Evolutionary conservation across 2,329 filamentous ascomycete genomes (phyloP), one percentile per base, ranked within the genome.

Genomic region (Colletotrichum australisinense): DNA sequence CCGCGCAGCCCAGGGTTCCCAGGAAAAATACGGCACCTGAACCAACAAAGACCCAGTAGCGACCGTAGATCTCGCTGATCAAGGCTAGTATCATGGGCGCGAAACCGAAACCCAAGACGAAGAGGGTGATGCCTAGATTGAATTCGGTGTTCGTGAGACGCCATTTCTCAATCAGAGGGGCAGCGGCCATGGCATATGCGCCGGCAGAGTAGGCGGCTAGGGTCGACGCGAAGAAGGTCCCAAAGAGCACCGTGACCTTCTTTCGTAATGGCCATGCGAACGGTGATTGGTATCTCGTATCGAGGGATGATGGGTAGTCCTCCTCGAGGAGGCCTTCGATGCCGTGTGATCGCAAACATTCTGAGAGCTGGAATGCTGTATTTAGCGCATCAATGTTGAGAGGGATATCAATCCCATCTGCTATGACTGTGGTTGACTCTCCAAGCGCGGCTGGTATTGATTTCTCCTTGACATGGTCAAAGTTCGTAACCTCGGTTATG

Each of bases 61-160:
- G 72, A 1, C 80, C 80, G 28, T 91, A 86, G 74, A 90, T 89
- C 77, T 94, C 92, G 2, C 89, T 91, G 69, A 93, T 90, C 0
- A 92, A 92, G 0, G 92, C 92, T 1, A 93, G 84, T 3, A 92
- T 83, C 91, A 94, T 93, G 0, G 92, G 92, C 0, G 91, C 89
- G 59, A 92, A 81, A 1, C 85, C 92, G 76, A 94, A 94, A 0
- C 91, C 91, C 57, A 83, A 79, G 5, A 91, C 92, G 80, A 93
- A 94, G 0, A 87, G 81, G 0, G 92, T 93, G 58, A 93, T 90
- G 28, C 91, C 91, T 3, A 89, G 82, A 19, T 90, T 86, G 62
- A 88, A 88, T 2, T 89, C 89, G 6, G 90, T 87, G 24, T 82
- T 79, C 38, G 88, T 88, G 8, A 93, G 83, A 9, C 85, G 77